Percentiles rank a stretch among this genome's conserved stretches.
Conservation (phyloP, 345 rosid species). For the Boechera retrofracta region DNA sequence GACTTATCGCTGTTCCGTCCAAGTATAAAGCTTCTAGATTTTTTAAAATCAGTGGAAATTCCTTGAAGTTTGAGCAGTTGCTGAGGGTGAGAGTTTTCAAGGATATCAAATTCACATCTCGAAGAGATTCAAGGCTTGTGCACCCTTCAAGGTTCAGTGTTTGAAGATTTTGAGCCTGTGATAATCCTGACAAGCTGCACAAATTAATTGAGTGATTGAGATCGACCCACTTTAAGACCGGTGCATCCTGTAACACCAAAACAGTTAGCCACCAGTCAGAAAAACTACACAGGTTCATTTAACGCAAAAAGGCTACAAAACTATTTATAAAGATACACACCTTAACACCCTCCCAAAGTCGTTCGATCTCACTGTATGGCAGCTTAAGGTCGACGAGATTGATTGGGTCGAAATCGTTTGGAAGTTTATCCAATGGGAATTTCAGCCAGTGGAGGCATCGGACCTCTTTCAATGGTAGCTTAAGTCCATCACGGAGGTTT, state of each 20-base stretch:
- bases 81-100: constrained; percentile 30
- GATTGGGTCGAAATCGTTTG: neutral
- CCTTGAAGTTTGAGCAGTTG: constrained; percentile 34
- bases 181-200: constrained; percentile 25
- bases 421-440: neutral
- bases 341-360: neutral
- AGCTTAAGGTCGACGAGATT: neutral
- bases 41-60: constrained; percentile 18
- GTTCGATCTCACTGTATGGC: neutral
- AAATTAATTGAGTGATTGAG: constrained; percentile 34
- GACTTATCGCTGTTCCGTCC: constrained; percentile 23
- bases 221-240: constrained; percentile 25
- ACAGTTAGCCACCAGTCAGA: neutral
- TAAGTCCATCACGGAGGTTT: neutral
- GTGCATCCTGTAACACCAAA: neutral
- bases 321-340: neutral
- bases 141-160: constrained; percentile 35
- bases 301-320: neutral
- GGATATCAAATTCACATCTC: neutral
- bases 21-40: constrained; percentile 22
- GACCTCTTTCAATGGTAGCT: constrained; percentile 1
- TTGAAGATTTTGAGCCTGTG: constrained; percentile 36
- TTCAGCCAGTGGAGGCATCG: neutral
- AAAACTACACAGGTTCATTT: neutral
- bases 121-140: constrained; percentile 13